Conservation (phyloP, 2,329 filamentous ascomycete genomes). For the Cercospora zeae-maydis region DNA sequence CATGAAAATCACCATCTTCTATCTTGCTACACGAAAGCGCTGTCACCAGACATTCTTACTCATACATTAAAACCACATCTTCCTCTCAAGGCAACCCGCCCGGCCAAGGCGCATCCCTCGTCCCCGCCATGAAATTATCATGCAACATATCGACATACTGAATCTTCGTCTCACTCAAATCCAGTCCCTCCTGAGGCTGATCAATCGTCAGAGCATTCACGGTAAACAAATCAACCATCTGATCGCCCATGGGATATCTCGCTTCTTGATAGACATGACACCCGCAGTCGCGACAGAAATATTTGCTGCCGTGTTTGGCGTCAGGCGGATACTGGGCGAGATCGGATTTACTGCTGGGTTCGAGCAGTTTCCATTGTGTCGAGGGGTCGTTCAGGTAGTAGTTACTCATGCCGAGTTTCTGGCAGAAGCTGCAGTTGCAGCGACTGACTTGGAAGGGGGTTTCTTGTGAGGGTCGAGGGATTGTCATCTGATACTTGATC, state of each 20-base stretch:
- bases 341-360: neutral
- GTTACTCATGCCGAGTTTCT: conserved; percentile 2
- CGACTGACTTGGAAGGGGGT: neutral
- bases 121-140: neutral
- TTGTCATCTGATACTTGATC: neutral
- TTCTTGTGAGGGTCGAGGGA: neutral
- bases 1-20: too few relatives aligned
- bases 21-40: neutral
- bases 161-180: conserved; percentile 17
- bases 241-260: neutral
- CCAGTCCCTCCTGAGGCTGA: conserved; percentile 16
- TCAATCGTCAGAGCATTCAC: conserved; percentile 20
- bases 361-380: neutral
- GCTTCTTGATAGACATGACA: conserved; percentile 1
- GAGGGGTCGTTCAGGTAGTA: neutral
- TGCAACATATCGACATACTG: conserved; percentile 21
- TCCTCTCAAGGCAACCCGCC: neutral
- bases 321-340: neutral
- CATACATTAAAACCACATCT: neutral
- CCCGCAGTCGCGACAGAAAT: conserved; percentile 5
- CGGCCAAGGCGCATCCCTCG: neutral
- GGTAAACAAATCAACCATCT: conserved; percentile 2
- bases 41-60: neutral
- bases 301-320: neutral
- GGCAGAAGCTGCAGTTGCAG: conserved; percentile 11